These are phyloP conservation scores for Cyberlindnera xylosilytica DNA, from an alignment of 805 yeast species.

Conservation along the genomic window DNA sequence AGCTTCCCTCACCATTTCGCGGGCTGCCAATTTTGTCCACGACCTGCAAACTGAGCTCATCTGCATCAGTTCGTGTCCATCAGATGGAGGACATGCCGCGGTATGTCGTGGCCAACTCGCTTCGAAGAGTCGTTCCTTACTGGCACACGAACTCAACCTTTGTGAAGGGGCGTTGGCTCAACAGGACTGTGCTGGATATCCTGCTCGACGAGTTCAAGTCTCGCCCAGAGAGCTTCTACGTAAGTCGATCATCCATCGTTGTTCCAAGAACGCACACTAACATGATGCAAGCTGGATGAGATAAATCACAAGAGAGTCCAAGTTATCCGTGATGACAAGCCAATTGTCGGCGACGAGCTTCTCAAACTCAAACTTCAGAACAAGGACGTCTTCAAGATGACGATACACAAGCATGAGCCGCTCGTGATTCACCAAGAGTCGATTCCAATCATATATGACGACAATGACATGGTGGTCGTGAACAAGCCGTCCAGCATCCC, in stretches of 20 bases:
- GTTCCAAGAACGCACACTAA: neutral
- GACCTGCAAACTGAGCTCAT: too few relatives aligned
- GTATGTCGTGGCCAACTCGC: constrained; percentile 13
- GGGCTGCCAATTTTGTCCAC: too few relatives aligned
- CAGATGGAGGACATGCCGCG: constrained; percentile 7
- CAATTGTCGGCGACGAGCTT: constrained; percentile 4
- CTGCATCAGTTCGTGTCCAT: too few relatives aligned
- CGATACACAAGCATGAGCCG: constrained; percentile 86
- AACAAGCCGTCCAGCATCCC: constrained; percentile 95
- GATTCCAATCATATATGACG: constrained; percentile 32
- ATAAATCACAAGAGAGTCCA: constrained; percentile 11
- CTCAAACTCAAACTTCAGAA: constrained; percentile 24
- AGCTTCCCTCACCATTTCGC: too few relatives aligned
- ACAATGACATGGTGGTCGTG: constrained; percentile 68
- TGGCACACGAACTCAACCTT: constrained; percentile 15
- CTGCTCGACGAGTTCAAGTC: constrained; percentile 22
- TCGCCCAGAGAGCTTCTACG: constrained; percentile 12
- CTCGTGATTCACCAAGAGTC: constrained; percentile 28
- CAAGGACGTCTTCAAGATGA: constrained; percentile 29
- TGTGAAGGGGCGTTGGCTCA: constrained; percentile 27
- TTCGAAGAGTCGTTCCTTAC: constrained; percentile 77
- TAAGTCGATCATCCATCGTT: neutral
- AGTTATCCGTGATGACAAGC: constrained; percentile 6
- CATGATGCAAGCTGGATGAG: constrained; percentile 3
- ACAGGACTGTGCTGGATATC: constrained; percentile 20